A percentile compares a stretch with the other conserved stretches of the same genome.
phyloP scores from a whole-genome alignment of 2,329 filamentous ascomycete species.

The Fusarium cyanostomum region DNA sequence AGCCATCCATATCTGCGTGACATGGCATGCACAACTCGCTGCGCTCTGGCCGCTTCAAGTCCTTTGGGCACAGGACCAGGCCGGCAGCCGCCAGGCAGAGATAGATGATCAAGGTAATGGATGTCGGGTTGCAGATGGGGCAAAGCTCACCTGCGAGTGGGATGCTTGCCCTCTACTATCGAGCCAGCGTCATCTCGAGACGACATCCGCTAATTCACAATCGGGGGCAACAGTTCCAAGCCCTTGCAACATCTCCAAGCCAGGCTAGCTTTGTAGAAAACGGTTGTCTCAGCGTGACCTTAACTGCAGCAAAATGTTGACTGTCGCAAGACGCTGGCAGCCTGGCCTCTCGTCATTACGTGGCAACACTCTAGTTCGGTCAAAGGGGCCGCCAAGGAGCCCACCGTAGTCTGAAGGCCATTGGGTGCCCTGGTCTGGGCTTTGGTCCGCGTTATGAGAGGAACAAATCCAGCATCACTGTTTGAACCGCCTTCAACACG shows the following conservation, averaged over 20 bases:
- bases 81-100: slow-evolving; percentile 30
- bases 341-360: slow-evolving; percentile 41
- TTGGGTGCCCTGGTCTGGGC: slow-evolving; percentile 33
- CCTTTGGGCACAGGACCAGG: slow-evolving; percentile 9
- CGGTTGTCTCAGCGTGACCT: slow-evolving; percentile 8
- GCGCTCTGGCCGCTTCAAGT: slow-evolving; percentile 4
- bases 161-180: slow-evolving; percentile 13
- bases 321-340: slow-evolving; percentile 21
- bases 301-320: slow-evolving; percentile 14
- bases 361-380: slow-evolving; percentile 42
- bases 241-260: slow-evolving; percentile 17
- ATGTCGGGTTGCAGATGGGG: slow-evolving; percentile 4
- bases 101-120: slow-evolving; percentile 11
- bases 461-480: slow-evolving; percentile 5
- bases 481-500: slow-evolving; percentile 2
- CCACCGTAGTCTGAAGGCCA: slow-evolving; percentile 31
- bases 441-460: slow-evolving; percentile 16
- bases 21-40: slow-evolving; percentile 41
- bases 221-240: slow-evolving; percentile 24
- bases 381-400: slow-evolving; percentile 43
- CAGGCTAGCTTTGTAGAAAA: slow-evolving; percentile 5
- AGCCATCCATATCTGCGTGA: slow-evolving; percentile 39
- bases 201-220: slow-evolving; percentile 21
- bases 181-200: slow-evolving; percentile 40
- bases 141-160: slow-evolving; percentile 6